Base-by-base conservation (phyloP, 495 filamentous ascomycete species). In the Aspergillus ostianus region DNA sequence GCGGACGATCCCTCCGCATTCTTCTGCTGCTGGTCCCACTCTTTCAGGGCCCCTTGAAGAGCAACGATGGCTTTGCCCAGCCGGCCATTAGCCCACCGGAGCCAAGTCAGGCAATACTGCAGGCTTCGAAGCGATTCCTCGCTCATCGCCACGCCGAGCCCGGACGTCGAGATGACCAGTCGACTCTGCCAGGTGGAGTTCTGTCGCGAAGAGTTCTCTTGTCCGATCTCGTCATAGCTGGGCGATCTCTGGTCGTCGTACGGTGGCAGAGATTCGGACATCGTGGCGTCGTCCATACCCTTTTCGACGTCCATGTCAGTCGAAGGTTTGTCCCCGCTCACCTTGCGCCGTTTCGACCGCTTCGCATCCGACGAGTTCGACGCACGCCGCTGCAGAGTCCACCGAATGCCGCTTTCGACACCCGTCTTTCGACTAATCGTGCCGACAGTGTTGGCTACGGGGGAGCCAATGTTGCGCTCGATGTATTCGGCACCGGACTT, bases 81-180 rank as follows among this genome's bases (percentile, higher is more conserved):
- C 67, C 89, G 88, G 13, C 82, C 83, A 62, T 93, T 95, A 3
- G 89, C 88, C 80, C 85, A 84, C 47, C 84, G 80, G n/a, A 97
- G 77, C 79, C 88, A 87, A 19, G 81, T 78, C 17, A 97, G 75
- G 64, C 90, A 94, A 64, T 87, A 90, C 64, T 87, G 88, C 26
- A 98, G 76, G 58, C 84, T 90, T 13, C 83, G 79, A 13, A 95
- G 75, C 49, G 88, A 92, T 65, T 91, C 87, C 20, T 95, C 90
- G 65, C 86, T 92, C 81, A 98, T 90, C 0, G 93, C 91, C 19
- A 92, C 87, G 32, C 90, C 88, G 3, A 97, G 78, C 0, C 90
- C 91, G 0, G 90, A 93, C 0, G 92, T 95, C 15, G 86, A 87
- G 59, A 95, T 86, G 20, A 95, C 85, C 15, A 98, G 77, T 41